These are phyloP conservation scores for Morella rubra DNA, from an alignment of 306 rosid species.

Conservation along the genomic window DNA sequence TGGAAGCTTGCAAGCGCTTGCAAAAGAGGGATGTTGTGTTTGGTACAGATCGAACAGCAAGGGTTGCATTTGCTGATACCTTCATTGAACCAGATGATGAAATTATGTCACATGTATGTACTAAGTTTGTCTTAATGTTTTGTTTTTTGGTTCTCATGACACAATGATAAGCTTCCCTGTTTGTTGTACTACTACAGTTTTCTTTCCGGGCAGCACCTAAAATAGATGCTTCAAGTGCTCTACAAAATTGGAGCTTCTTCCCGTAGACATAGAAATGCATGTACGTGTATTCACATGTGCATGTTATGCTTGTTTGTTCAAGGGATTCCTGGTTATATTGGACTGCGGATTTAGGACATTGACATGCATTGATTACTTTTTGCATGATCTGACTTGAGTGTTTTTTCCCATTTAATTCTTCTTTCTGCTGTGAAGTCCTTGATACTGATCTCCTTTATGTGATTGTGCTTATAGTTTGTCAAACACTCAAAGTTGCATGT, in stretches of 20 bases:
- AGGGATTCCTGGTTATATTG: background rate
- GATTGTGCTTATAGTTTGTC: background rate
- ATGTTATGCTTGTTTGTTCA: background rate
- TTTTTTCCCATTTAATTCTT: background rate
- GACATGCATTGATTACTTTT: background rate
- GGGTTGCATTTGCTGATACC: constrained; percentile 16
- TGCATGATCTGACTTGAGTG: background rate
- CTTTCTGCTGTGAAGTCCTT: background rate
- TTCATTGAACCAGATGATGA: constrained; percentile 17
- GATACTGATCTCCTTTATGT: background rate
- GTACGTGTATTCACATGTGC: background rate
- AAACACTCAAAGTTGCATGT: background rate
- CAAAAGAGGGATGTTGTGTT: constrained; percentile 17
- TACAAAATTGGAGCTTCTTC: background rate
- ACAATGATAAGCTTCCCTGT: background rate
- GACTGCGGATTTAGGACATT: background rate
- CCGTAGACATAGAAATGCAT: background rate
- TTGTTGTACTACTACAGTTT: too few species aligned
- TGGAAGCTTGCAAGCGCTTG: constrained; percentile 13
- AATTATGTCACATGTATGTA: constrained; percentile 11
- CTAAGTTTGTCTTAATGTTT: background rate
- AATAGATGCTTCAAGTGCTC: too few species aligned
- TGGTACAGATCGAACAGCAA: constrained; percentile 8
- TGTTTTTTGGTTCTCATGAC: background rate
- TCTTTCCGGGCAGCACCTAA: too few species aligned